Conservation (phyloP, 257 asterid genomes). For the Leptodermis oblonga region DNA sequence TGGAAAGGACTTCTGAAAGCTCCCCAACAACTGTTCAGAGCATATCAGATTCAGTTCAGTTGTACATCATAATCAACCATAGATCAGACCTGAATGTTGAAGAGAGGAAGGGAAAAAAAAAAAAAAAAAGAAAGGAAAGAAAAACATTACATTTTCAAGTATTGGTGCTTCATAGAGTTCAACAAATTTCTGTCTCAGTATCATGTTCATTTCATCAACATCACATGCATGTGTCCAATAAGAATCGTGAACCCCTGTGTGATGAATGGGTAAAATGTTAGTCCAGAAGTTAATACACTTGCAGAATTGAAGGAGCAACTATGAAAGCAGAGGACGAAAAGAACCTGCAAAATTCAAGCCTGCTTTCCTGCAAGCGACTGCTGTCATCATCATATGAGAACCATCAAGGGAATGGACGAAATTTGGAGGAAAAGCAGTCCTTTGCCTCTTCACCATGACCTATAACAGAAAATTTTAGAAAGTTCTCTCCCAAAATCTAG, state of each 20-base stretch:
- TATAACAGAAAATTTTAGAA: conserved; percentile 17
- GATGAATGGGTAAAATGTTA: conserved; percentile 13
- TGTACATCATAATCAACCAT: background rate
- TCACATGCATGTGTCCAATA: conserved; percentile 98
- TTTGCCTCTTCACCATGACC: conserved; percentile 91
- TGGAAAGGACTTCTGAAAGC: conserved; percentile 78
- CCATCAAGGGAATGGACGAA: conserved; percentile 98
- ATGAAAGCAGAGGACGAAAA: conserved; percentile 8
- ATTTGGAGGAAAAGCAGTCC: conserved; percentile 96
- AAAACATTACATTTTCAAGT: conserved; percentile 69
- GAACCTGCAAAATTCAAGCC: conserved; percentile 94
- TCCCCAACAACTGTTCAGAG: conserved; percentile 64
- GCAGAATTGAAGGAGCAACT: conserved; percentile 10
- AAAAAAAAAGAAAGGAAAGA: conserved; percentile 8
- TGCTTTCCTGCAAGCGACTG: conserved; percentile 81
- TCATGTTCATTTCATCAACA: conserved; percentile 72
- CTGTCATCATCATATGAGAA: conserved; percentile 99
- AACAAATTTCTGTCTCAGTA: conserved; percentile 78
- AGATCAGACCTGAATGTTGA: background rate
- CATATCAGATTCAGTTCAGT: conserved; percentile 13
- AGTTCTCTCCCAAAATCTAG: too few relatives aligned
- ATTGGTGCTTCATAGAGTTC: conserved; percentile 80
- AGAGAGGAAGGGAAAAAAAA: background rate
- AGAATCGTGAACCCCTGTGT: conserved; percentile 96
- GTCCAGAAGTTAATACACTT: background rate